phyloP scores from a whole-genome alignment of 495 filamentous ascomycete species.

The Podospora tetraspora region DNA sequence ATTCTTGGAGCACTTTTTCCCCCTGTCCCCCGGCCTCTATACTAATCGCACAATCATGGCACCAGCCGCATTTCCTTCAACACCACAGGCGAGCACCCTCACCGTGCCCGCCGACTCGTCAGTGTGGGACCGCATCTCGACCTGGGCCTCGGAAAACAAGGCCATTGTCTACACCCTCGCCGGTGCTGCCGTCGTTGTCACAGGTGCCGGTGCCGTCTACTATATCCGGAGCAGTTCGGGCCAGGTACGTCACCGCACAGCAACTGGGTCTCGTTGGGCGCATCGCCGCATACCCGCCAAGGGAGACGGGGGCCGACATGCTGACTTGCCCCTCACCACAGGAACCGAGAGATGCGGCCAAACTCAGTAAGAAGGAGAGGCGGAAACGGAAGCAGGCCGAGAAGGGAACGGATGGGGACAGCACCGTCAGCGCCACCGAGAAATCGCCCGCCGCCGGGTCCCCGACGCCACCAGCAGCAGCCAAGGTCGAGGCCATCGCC shows the following conservation, averaged over 20 bases:
- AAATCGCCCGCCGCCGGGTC: constrained; percentile 15
- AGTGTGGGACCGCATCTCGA: constrained; percentile 81
- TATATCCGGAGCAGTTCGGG: constrained; percentile 58
- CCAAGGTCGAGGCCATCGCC: constrained; percentile 53
- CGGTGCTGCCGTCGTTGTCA: constrained; percentile 86
- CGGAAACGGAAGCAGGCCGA: constrained; percentile 68
- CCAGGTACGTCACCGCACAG: background rate
- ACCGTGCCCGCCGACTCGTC: constrained; percentile 52
- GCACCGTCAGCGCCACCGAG: constrained; percentile 22
- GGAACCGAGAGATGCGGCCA: constrained; percentile 32
- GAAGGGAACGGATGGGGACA: constrained; percentile 51
- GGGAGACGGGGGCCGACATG: background rate
- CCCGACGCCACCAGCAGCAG: constrained; percentile 32
- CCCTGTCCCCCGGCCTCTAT: constrained; percentile 2
- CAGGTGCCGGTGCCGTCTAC: constrained; percentile 84
- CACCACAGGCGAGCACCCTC: constrained; percentile 34
- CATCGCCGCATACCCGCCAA: background rate
- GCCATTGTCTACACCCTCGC: constrained; percentile 92
- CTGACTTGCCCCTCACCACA: constrained; percentile 5
- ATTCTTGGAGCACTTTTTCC: constrained; percentile 5
- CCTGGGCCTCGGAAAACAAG: constrained; percentile 94
- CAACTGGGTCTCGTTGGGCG: background rate
- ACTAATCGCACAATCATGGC: constrained; percentile 31
- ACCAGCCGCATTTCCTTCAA: constrained; percentile 34
- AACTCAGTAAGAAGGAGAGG: constrained; percentile 51